Evolutionary conservation across 2,329 filamentous ascomycete genomes (phyloP).

Genomic region (Ceratocystis variospora): DNA sequence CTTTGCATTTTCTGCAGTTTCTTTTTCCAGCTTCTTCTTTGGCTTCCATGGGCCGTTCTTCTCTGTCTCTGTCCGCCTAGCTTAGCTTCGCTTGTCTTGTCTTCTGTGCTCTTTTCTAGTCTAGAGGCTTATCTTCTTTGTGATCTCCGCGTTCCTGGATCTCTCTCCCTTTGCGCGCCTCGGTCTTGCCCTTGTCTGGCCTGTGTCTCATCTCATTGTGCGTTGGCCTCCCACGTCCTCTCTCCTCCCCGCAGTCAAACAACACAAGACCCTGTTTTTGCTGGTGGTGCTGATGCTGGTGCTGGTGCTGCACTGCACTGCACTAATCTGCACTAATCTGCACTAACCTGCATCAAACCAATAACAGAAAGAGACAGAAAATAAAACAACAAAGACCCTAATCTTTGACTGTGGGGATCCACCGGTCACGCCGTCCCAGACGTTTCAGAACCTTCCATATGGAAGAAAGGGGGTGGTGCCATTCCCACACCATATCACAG

Average conservation of each 20-base stretch:
- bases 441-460: conserved; percentile 8
- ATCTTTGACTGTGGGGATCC: background rate
- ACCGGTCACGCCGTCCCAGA: conserved; percentile 5
- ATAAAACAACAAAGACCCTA: background rate
- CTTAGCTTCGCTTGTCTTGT: background rate
- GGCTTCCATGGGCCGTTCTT: background rate
- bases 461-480: background rate
- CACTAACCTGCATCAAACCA: background rate
- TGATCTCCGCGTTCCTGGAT: background rate
- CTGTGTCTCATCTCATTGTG: conserved; percentile 2
- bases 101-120: background rate
- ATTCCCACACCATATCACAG: background rate
- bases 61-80: background rate
- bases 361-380: background rate
- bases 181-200: background rate
- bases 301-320: too few relatives aligned
- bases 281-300: too few relatives aligned
- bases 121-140: background rate
- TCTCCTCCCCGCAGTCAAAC: background rate
- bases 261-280: background rate
- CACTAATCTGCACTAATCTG: too few relatives aligned
- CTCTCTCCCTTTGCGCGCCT: background rate
- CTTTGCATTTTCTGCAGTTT: background rate
- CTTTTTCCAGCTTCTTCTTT: background rate
- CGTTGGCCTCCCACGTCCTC: background rate